Evolutionary conservation across 2,329 filamentous ascomycete genomes (phyloP).

Genomic region (Corynespora cassiicola): DNA sequence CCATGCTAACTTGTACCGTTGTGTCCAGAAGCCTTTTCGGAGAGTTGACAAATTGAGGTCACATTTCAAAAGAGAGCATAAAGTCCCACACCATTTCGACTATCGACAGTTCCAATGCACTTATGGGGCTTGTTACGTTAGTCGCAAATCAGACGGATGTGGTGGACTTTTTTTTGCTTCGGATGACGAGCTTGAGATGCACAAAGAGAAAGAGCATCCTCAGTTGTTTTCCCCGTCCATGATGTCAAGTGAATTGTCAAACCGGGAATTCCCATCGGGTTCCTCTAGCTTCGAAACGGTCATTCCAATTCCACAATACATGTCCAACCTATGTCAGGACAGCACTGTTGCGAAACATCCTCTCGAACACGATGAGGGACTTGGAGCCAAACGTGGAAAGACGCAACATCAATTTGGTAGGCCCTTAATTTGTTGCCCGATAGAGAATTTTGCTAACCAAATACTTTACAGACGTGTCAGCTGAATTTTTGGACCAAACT

Average conservation of each 20-base stretch:
- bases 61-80: conserved; percentile 9
- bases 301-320: neutral
- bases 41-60: conserved; percentile 8
- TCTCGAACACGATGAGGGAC: neutral
- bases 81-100: conserved; percentile 1
- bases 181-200: conserved; percentile 2
- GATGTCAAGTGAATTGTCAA: neutral
- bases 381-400: conserved; percentile 2
- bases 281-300: neutral
- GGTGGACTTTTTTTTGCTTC: conserved; percentile 13
- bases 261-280: neutral
- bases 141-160: conserved; percentile 3
- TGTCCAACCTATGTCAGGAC: neutral
- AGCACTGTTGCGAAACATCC: conserved; percentile 1
- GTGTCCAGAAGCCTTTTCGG: conserved; percentile 2
- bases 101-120: conserved; percentile 8
- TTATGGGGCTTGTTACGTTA: conserved; percentile 3
- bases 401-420: too few species aligned
- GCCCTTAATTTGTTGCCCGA: too few species aligned
- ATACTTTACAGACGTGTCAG: too few species aligned
- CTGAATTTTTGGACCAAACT: too few species aligned
- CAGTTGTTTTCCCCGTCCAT: neutral
- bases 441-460: too few species aligned
- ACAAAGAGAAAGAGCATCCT: conserved; percentile 2
- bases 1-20: too few species aligned